Evolutionary conservation across 306 rosid genomes (phyloP).

Genomic region (Cyamopsis tetragonoloba): DNA sequence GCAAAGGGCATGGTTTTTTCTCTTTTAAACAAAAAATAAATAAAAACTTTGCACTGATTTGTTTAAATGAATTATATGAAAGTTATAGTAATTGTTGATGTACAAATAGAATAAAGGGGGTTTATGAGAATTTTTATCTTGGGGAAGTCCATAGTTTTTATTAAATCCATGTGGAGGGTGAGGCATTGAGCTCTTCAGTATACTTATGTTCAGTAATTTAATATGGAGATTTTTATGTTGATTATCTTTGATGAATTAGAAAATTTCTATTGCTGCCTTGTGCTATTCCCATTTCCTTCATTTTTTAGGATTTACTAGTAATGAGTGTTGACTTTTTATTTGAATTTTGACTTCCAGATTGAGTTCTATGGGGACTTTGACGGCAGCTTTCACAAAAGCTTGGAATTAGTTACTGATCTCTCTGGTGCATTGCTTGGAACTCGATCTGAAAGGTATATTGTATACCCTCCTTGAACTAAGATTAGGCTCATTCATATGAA

Average conservation of each 20-base stretch:
- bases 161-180: neutral
- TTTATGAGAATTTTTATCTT: too few species aligned
- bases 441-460: slow-evolving; percentile 67
- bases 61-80: too few species aligned
- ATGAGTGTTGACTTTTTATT: neutral
- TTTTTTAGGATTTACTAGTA: neutral
- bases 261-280: neutral
- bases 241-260: neutral
- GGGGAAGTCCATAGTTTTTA: neutral
- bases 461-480: neutral
- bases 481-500: neutral
- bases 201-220: neutral
- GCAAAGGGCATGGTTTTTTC: neutral
- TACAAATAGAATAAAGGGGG: too few species aligned
- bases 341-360: slow-evolving; percentile 43
- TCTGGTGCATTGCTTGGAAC: slow-evolving; percentile 88
- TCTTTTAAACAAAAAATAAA: too few species aligned
- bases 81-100: neutral
- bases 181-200: neutral
- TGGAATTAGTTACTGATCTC: slow-evolving; percentile 81
- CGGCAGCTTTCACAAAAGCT: slow-evolving; percentile 87
- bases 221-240: neutral
- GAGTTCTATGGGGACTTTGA: slow-evolving; percentile 94
- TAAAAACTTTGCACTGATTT: neutral
- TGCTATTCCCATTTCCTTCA: neutral